Conservation (phyloP, 2,329 filamentous ascomycete genomes). For the Achaetomium macrosporum region DNA sequence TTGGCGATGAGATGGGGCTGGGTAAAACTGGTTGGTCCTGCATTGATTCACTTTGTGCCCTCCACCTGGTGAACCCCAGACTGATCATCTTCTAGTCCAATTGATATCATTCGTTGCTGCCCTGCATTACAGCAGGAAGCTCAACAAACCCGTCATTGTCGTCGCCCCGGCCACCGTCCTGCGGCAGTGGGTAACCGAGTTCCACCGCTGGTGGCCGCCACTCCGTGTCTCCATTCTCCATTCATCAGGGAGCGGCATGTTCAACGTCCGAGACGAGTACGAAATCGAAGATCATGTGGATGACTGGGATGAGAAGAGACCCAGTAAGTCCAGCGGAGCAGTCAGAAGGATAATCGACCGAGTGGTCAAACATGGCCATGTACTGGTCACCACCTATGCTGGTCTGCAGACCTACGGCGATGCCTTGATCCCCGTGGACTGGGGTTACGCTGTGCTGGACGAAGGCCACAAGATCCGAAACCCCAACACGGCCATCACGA, state of each 20-base stretch:
- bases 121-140: constrained; percentile 82
- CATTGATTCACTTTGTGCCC: background rate
- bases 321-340: constrained; percentile 54
- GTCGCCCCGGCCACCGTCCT: constrained; percentile 93
- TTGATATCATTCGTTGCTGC: constrained; percentile 76
- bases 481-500: constrained; percentile 88
- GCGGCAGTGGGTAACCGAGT: constrained; percentile 97
- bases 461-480: constrained; percentile 99
- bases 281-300: constrained; percentile 47
- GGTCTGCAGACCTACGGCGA: constrained; percentile 90
- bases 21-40: constrained; percentile 64
- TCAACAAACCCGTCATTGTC: constrained; percentile 80
- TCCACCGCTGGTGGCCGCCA: constrained; percentile 99
- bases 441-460: constrained; percentile 91
- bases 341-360: constrained; percentile 76
- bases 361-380: constrained; percentile 78
- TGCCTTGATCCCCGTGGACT: constrained; percentile 73
- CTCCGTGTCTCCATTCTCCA: constrained; percentile 91
- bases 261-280: constrained; percentile 67
- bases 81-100: constrained; percentile 38
- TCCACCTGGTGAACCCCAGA: background rate
- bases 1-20: constrained; percentile 98
- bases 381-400: constrained; percentile 92
- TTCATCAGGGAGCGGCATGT: constrained; percentile 92
- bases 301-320: constrained; percentile 37